These are phyloP conservation scores for Camellia japonica DNA, from an alignment of 148 eudicot genomes.

Conservation along the genomic window DNA sequence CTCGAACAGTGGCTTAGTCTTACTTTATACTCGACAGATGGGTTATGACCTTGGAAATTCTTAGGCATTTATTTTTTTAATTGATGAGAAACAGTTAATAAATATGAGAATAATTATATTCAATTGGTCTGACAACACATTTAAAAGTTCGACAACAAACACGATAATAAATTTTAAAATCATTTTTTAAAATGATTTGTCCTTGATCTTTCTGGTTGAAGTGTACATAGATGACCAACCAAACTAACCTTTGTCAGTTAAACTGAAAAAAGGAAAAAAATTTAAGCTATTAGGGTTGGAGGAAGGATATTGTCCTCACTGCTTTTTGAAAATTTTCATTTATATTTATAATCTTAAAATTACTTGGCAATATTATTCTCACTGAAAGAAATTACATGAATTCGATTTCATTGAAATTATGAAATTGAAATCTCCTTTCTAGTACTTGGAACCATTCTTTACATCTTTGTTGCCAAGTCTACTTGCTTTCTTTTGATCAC, in stretches of 20 bases:
- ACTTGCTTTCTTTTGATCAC: not conserved
- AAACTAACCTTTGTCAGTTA: not conserved
- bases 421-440: too few species aligned
- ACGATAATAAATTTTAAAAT: not conserved
- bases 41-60: not conserved
- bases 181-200: not conserved
- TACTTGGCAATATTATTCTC: not conserved
- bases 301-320: not conserved
- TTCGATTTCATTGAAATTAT: not conserved
- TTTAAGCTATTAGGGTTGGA: not conserved
- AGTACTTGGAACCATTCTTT: not conserved
- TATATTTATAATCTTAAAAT: too few species aligned
- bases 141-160: not conserved
- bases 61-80: too few species aligned
- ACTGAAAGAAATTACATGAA: not conserved
- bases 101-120: not conserved
- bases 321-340: not conserved
- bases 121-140: not conserved
- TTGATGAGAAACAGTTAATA: too few species aligned
- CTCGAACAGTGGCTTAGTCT: too few species aligned
- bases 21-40: not conserved
- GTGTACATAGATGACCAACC: not conserved
- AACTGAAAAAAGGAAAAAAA: too few species aligned
- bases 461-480: not conserved
- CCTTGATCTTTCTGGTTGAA: not conserved